Percentiles rank a stretch among this genome's conserved stretches.
These are phyloP conservation scores for Echinochloa phyllopogon DNA, from an alignment of 176 grass and related monocot genomes.

Conservation along the genomic window DNA sequence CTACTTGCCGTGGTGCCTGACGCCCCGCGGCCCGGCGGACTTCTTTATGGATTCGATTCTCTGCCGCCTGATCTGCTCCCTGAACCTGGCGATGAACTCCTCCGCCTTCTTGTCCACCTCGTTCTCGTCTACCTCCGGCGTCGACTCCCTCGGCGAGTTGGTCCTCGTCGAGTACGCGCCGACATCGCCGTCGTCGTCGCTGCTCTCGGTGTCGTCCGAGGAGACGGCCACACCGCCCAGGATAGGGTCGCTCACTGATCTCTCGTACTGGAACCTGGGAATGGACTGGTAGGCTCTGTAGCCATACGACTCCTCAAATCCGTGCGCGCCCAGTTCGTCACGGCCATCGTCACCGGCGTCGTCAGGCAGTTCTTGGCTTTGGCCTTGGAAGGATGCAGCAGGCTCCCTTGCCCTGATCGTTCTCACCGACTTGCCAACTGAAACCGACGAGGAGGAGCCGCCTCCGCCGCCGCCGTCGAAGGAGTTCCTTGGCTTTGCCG, in stretches of 20 bases:
- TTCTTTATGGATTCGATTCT: constrained; percentile 89
- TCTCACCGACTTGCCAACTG: constrained; percentile 60
- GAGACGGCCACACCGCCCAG: constrained; percentile 43
- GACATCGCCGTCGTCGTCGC: constrained; percentile 50
- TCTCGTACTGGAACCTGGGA: constrained; percentile 60
- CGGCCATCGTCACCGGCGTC: constrained; percentile 19
- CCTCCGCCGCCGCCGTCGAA: constrained; percentile 40
- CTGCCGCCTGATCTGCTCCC: constrained; percentile 90
- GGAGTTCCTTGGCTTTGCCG: constrained; percentile 57
- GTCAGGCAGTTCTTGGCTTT: constrained; percentile 34
- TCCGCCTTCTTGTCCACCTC: constrained; percentile 98
- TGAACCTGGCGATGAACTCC: constrained; percentile 89
- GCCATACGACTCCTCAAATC: constrained; percentile 49
- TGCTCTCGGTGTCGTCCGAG: constrained; percentile 64
- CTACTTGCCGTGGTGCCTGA: constrained; percentile 59
- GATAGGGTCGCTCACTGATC: constrained; percentile 40
- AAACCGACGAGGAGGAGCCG: constrained; percentile 17
- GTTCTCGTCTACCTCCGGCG: constrained; percentile 66
- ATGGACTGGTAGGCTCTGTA: constrained; percentile 55
- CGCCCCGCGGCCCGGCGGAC: constrained; percentile 61
- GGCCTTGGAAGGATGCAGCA: background rate
- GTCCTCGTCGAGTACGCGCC: constrained; percentile 16
- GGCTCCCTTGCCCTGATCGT: constrained; percentile 59
- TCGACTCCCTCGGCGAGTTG: constrained; percentile 50
- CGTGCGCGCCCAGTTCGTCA: constrained; percentile 29